Base-by-base conservation (phyloP, 164 flowering plant genomes). In the Magnolia sinica region DNA sequence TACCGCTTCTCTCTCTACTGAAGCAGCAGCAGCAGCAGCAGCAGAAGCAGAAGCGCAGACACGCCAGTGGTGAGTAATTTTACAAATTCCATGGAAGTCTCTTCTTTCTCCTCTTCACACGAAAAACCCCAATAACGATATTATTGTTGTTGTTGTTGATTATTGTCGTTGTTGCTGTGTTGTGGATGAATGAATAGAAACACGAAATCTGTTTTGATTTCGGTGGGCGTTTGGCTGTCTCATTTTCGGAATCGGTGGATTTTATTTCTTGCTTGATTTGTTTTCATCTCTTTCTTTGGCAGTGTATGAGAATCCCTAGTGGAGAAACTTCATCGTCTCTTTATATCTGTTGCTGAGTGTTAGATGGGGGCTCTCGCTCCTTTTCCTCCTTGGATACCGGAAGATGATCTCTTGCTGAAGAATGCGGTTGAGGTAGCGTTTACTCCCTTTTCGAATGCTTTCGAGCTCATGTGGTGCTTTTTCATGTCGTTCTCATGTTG, bases 391-490 rank as follows among this genome's bases (percentile, higher is more conserved):
- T 94, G 95, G 94, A 79, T 76, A 65, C 90, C 93, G 0, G 87
- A 92, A 80, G 98, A 92, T 64, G 96, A 92, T 78, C 83, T 92
- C 50, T 31, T 86, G 82, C 68, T 94, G 50, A 92, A 86, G 87
- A 90, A 91, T 81, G 89, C 95, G 8, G 81, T 92, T 10, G 98
- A 92, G 97, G 98, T 92, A 80, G 65, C 7, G 0, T 75, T 27
- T 14, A 1, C 37, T 50, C 49, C 64, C 18, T 37, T 66, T 66
- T 27, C 0, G 22, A 66, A 2, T 66, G 68, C 68, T 65, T 65
- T n/a, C 14, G n/a, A 22, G 24, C 31, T 10, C 22, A 23, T 66
- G 69, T 22, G 27, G 1, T 63, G 6, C 45, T 4, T 37, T 5
- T 37, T 37, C 45, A 37, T 37, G 45, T 5, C 45, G 0, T 37